Conservation (phyloP, 192 early-diverging fungal genomes). For the Oehlia diaphana region DNA sequence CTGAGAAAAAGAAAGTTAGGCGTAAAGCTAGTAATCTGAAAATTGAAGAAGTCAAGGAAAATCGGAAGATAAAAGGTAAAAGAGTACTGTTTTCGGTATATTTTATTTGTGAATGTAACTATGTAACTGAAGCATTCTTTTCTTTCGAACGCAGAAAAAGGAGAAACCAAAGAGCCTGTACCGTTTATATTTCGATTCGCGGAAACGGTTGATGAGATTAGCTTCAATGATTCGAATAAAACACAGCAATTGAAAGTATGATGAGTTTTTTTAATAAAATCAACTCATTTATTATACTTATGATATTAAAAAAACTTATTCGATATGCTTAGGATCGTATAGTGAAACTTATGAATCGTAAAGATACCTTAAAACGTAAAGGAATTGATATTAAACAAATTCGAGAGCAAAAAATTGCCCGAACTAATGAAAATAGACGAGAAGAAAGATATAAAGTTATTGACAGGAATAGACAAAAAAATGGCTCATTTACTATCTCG, state of each 20-base stretch:
- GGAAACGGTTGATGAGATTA: constrained; percentile 64
- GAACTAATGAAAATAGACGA: constrained; percentile 32
- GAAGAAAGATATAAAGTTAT: constrained; percentile 53
- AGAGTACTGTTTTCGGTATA: neutral
- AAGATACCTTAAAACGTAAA: neutral
- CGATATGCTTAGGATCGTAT: constrained; percentile 34
- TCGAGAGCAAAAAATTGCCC: constrained; percentile 17
- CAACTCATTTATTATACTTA: neutral
- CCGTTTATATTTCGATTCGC: constrained; percentile 63
- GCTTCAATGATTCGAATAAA: constrained; percentile 54
- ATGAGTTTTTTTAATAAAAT: neutral
- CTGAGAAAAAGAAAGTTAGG: constrained; percentile 10
- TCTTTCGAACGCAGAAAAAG: neutral
- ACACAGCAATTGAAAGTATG: constrained; percentile 54
- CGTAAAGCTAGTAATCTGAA: neutral
- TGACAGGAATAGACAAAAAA: constrained; percentile 41
- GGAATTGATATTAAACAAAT: neutral
- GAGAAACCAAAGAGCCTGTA: neutral
- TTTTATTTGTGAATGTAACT: neutral
- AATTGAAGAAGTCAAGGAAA: neutral
- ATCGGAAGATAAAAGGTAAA: neutral
- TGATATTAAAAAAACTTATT: neutral
- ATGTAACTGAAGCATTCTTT: neutral
- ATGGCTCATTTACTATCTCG: neutral
- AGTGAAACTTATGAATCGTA: constrained; percentile 27